Evolutionary conservation across 768 basidiomycete genomes (phyloP), one percentile per base, ranked within the genome.

Genomic region (Amyloporia xantha): DNA sequence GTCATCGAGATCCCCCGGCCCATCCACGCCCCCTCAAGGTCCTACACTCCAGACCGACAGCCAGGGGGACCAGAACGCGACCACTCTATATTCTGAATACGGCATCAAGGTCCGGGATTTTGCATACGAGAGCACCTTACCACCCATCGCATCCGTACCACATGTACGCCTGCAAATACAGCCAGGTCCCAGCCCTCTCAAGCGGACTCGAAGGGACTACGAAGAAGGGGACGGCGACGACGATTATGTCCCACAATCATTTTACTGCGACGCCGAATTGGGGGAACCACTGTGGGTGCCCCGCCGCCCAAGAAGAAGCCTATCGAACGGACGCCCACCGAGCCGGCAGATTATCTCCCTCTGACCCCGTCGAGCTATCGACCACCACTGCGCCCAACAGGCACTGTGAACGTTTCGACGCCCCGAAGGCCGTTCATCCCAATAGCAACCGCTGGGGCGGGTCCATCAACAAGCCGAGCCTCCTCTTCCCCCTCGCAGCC

Each of bases 81-180:
- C 30, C 30, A 33, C 9, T 35, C 26, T 49, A 19, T 54, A 72
- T 42, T 51, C 57, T 23, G 55, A 59, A 44, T 49, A 66, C 21
- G 71, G 70, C 37, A 64, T 76, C 64, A 68, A 64, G 65, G 70
- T 76, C 44, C 68, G 73, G 59, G 75, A 87, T 66, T 86, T 82
- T 71, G 82, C 78, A 13, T 83, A 80, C 66, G 82, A 85, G 63
- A 81, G 72, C 65, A 79, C 68, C 23, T 66, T 86, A 40, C 82
- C 84, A 1, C 79, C 81, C 7, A 72, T 87, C 35, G 68, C 67
- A 25, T 71, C 81, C 2, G 74, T 78, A 21, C 72, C 69, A 15
- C 71, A 71, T 17, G 59, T 66, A 11, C 71, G 49, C 4, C 50
- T 73, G 19, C 81, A 78, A 59, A 64, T 74, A 17, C 78, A 75